A percentile compares a stretch with the other conserved stretches of the same genome.
Conservation (phyloP, 2,329 filamentous ascomycete genomes). For the Aspergillus oerlinghausenensis region DNA sequence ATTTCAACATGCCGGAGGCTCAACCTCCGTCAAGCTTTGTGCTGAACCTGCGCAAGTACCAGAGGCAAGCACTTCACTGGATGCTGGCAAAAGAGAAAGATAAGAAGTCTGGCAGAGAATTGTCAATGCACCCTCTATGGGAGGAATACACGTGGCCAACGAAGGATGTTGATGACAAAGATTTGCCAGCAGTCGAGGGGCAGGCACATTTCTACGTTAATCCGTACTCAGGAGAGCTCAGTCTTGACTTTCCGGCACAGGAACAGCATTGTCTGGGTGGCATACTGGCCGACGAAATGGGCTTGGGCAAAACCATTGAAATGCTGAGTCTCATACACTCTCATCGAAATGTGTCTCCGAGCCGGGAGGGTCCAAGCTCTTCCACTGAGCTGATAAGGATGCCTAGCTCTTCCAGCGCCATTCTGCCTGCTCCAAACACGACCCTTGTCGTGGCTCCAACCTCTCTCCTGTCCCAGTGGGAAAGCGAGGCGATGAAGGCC, state of each 20-base stretch:
- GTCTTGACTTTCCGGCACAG: constrained; percentile 84
- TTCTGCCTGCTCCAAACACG: constrained; percentile 74
- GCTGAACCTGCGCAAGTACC: constrained; percentile 82
- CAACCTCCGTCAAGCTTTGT: constrained; percentile 78
- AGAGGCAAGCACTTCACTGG: constrained; percentile 93
- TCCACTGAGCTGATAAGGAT: constrained; percentile 61
- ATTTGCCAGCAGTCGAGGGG: constrained; percentile 60
- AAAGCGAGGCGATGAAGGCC: constrained; percentile 88
- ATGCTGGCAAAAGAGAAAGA: constrained; percentile 93
- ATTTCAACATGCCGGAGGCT: constrained; percentile 84
- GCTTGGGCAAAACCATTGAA: constrained; percentile 95
- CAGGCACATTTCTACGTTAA: constrained; percentile 87
- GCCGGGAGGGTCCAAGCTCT: constrained; percentile 34
- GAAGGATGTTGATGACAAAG: constrained; percentile 80
- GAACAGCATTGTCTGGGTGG: constrained; percentile 93
- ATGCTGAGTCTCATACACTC: constrained; percentile 93
- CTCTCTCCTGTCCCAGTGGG: constrained; percentile 94
- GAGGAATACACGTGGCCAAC: constrained; percentile 89
- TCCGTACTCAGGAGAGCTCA: constrained; percentile 91
- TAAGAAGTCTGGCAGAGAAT: constrained; percentile 63
- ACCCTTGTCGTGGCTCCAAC: constrained; percentile 96
- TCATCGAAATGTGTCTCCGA: constrained; percentile 58
- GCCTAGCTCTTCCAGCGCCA: constrained; percentile 51
- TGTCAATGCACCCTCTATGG: constrained; percentile 95
- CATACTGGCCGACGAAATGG: constrained; percentile 94